Percentiles rank a stretch among this genome's conserved stretches.
Evolutionary conservation across 306 rosid species (phyloP).

Genomic region (Rosa persica): DNA sequence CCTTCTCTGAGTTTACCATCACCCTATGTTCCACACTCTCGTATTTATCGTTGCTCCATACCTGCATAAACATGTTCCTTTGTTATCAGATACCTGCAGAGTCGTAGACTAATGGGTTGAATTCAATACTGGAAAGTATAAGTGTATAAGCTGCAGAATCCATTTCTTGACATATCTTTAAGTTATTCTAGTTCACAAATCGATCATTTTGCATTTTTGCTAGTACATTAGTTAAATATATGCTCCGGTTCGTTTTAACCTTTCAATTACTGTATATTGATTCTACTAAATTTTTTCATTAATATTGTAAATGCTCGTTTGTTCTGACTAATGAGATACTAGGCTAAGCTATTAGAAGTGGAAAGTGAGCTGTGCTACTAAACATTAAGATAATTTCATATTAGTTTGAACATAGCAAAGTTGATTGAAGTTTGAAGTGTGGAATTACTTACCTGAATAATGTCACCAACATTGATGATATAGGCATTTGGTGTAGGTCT

Average conservation of each 20-base stretch:
- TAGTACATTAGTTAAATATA: too few relatives aligned
- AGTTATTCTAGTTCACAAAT: not conserved
- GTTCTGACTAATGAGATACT: not conserved
- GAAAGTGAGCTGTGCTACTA: not conserved
- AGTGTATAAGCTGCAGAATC: not conserved
- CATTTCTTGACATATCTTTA: not conserved
- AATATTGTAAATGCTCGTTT: not conserved
- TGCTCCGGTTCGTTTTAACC: not conserved
- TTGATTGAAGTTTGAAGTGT: not conserved
- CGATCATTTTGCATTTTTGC: too few relatives aligned
- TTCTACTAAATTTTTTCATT: not conserved
- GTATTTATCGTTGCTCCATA: conserved; percentile 77
- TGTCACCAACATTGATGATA: conserved; percentile 54
- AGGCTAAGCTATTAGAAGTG: not conserved
- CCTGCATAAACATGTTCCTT: conserved; percentile 37
- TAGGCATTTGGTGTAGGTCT: conserved; percentile 52
- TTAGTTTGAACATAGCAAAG: not conserved
- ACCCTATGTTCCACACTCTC: conserved; percentile 81
- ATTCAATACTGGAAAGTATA: not conserved
- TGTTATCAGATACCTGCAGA: not conserved
- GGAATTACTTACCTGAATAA: conserved; percentile 44
- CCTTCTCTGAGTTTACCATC: conserved; percentile 59
- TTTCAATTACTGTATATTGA: not conserved
- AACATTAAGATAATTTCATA: not conserved
- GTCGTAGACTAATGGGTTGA: not conserved